phyloP scores from a whole-genome alignment of 495 filamentous ascomycete genomes.

The Poronia punctata region DNA sequence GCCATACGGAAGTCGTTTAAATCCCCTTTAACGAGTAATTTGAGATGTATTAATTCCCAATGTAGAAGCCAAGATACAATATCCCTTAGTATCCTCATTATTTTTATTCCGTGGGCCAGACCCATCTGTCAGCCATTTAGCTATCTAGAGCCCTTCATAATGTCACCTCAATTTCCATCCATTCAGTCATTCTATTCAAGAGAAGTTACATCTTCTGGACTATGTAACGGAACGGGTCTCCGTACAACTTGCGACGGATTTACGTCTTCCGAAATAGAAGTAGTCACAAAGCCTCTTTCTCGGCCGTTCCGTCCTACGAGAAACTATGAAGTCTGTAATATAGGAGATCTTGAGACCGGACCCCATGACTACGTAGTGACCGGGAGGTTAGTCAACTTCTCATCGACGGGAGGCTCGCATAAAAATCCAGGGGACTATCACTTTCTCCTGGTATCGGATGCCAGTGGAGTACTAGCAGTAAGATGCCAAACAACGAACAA shows the following conservation, averaged over 20 bases:
- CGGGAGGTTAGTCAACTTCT: constrained; percentile 56
- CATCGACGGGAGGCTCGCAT: constrained; percentile 32
- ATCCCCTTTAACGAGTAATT: too few species aligned
- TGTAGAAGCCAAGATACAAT: too few species aligned
- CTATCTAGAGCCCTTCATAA: constrained; percentile 10
- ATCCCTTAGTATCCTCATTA: too few species aligned
- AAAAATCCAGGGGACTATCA: constrained; percentile 37
- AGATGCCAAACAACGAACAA: background rate
- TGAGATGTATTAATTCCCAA: too few species aligned
- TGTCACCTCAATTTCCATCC: constrained; percentile 34
- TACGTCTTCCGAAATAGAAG: constrained; percentile 39
- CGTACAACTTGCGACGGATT: constrained; percentile 40
- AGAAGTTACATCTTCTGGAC: constrained; percentile 15
- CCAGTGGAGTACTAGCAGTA: constrained; percentile 51
- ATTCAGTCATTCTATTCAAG: constrained; percentile 50
- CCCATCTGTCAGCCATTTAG: too few species aligned
- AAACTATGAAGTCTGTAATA: constrained; percentile 44
- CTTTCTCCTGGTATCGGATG: constrained; percentile 51
- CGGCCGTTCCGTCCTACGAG: constrained; percentile 49
- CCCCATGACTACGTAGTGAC: constrained; percentile 44
- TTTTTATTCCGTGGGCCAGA: too few species aligned
- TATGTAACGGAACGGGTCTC: background rate
- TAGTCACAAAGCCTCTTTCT: constrained; percentile 30
- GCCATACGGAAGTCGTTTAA: too few species aligned
- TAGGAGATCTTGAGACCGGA: constrained; percentile 46